These are phyloP conservation scores for Cryptococcus sp. DNA, from an alignment of 1,284 basidiomycete genomes.

Conservation along the genomic window DNA sequence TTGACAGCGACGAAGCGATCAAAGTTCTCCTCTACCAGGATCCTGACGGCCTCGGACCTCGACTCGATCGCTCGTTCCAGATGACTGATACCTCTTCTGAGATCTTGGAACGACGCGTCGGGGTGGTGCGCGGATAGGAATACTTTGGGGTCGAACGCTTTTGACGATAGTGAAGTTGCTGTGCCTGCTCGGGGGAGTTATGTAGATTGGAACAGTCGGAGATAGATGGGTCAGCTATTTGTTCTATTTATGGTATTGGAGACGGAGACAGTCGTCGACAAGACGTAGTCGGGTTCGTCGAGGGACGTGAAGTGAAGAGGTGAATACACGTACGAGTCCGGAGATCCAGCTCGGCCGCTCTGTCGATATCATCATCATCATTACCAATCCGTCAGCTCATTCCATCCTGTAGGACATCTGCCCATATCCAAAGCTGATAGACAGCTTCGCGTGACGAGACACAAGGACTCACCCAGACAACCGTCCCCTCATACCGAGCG, in stretches of 20 bases:
- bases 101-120: slow-evolving; percentile 91
- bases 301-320: neutral
- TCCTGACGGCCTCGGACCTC: slow-evolving; percentile 86
- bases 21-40: slow-evolving; percentile 97
- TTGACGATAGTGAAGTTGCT: slow-evolving; percentile 79
- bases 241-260: too few relatives aligned
- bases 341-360: slow-evolving; percentile 40
- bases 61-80: slow-evolving; percentile 78
- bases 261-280: too few relatives aligned
- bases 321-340: slow-evolving; percentile 41
- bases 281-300: too few relatives aligned
- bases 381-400: neutral
- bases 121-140: slow-evolving; percentile 93
- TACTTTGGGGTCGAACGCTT: slow-evolving; percentile 92
- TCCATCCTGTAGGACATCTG: too few relatives aligned
- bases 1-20: slow-evolving; percentile 98
- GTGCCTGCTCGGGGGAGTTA: slow-evolving; percentile 60
- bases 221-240: too few relatives aligned
- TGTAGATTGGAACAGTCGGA: neutral
- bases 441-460: too few relatives aligned
- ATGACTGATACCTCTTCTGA: slow-evolving; percentile 70
- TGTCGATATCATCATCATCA: slow-evolving; percentile 7
- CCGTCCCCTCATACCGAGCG: slow-evolving; percentile 45
- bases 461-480: slow-evolving; percentile 40
- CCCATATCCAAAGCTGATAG: too few relatives aligned